Percentiles rank a stretch among this genome's conserved stretches.
Conservation (phyloP, 345 rosid species). For the Leavenworthia alabamica region DNA sequence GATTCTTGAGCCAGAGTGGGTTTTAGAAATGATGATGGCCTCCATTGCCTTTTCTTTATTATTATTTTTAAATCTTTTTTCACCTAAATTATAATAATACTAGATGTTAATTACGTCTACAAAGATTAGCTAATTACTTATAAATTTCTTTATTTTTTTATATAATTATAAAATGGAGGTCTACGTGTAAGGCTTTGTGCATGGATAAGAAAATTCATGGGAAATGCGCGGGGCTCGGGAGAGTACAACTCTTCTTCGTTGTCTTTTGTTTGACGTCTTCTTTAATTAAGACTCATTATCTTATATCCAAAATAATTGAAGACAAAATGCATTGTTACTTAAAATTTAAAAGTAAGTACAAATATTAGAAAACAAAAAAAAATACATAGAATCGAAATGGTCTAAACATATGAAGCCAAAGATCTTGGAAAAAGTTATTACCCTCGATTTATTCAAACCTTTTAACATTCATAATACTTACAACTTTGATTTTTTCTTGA, state of each 20-base stretch:
- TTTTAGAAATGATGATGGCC: constrained; percentile 24
- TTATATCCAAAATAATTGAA: background rate
- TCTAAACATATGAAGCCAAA: constrained; percentile 34
- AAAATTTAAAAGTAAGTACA: constrained; percentile 3
- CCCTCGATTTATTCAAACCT: constrained; percentile 14
- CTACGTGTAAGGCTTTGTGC: constrained; percentile 20
- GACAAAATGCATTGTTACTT: background rate
- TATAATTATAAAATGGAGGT: background rate
- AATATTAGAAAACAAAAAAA: constrained; percentile 27
- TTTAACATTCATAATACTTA: background rate
- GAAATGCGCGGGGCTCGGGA: constrained; percentile 11
- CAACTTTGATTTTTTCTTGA: background rate
- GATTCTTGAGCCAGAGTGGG: constrained; percentile 29
- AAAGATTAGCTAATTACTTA: background rate
- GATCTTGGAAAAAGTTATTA: constrained; percentile 30
- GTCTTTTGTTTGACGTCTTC: constrained; percentile 21
- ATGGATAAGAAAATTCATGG: constrained; percentile 16
- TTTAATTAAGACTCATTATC: background rate
- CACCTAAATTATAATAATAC: background rate
- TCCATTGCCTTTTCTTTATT: background rate
- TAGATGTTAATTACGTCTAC: background rate
- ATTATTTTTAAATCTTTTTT: background rate
- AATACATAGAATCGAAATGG: constrained; percentile 29
- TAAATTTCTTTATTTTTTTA: background rate
- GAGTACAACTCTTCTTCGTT: constrained; percentile 22